Conservation (phyloP, 371 early-diverging fungal genomes). For the Circinella minor region DNA sequence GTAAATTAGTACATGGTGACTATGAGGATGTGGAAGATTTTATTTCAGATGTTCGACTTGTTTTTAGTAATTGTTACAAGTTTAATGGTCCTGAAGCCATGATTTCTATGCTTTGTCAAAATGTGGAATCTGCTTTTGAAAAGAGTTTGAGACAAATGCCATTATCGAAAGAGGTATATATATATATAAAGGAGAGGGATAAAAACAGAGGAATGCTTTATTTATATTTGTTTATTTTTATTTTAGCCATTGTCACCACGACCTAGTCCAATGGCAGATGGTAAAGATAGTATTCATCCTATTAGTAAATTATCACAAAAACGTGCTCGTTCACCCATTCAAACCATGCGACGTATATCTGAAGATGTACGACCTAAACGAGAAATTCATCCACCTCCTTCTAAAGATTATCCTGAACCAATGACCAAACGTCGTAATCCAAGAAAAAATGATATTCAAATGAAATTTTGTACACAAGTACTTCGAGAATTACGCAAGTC, state of each 20-base stretch:
- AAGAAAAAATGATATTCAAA: constrained; percentile 64
- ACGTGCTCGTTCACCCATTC: constrained; percentile 21
- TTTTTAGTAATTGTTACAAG: constrained; percentile 88
- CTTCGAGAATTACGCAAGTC: constrained; percentile 82
- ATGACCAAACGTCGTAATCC: constrained; percentile 50
- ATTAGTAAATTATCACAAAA: constrained; percentile 13
- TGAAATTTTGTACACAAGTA: constrained; percentile 73
- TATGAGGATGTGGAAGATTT: constrained; percentile 75
- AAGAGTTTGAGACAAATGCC: constrained; percentile 77
- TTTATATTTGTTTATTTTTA: too few relatives aligned
- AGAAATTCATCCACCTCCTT: constrained; percentile 73
- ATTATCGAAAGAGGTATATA: constrained; percentile 37
- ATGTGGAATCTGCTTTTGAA: constrained; percentile 76
- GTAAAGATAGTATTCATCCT: background rate
- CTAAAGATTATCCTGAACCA: constrained; percentile 56
- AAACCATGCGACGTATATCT: constrained; percentile 25
- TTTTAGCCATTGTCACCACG: constrained; percentile 20
- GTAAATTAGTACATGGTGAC: constrained; percentile 76
- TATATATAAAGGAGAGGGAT: background rate
- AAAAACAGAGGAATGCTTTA: too few relatives aligned
- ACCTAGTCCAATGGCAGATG: constrained; percentile 21
- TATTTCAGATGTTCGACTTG: constrained; percentile 76
- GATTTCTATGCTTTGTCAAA: constrained; percentile 77
- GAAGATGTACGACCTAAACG: constrained; percentile 73
- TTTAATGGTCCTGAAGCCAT: constrained; percentile 87